Evolutionary conservation across 148 eudicot genomes (phyloP).

Genomic region (Rhododendron griersonianum): DNA sequence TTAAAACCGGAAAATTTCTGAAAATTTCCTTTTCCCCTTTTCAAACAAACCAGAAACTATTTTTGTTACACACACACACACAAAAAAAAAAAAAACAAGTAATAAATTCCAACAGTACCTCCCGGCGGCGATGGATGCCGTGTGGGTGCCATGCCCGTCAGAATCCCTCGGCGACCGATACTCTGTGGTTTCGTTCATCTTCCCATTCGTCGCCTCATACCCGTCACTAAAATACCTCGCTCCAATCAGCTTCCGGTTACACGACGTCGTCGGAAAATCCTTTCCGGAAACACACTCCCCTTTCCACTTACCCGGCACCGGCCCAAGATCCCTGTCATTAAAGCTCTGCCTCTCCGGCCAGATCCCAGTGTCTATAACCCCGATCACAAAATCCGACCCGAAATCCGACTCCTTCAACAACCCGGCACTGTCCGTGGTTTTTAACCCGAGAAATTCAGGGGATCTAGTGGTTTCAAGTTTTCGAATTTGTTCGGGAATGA

Average conservation of each 20-base stretch:
- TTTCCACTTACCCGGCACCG: constrained; percentile 62
- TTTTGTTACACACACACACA: neutral
- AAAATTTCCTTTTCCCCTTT: neutral
- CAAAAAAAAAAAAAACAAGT: no score
- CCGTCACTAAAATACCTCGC: constrained; percentile 62
- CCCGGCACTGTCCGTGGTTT: constrained; percentile 35
- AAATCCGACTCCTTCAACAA: constrained; percentile 75
- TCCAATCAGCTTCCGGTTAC: constrained; percentile 79
- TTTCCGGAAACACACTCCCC: constrained; percentile 44
- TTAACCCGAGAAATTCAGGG: constrained; percentile 71
- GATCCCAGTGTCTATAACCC: constrained; percentile 84
- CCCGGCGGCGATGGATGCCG: constrained; percentile 94
- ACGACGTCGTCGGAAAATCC: constrained; percentile 30
- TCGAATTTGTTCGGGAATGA: constrained; percentile 76
- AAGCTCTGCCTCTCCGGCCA: constrained; percentile 89
- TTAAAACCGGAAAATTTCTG: neutral
- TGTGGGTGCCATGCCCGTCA: constrained; percentile 97
- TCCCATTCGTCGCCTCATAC: constrained; percentile 71
- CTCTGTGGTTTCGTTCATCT: constrained; percentile 66
- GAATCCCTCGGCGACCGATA: constrained; percentile 62
- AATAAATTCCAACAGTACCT: constrained; percentile 19
- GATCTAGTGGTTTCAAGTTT: constrained; percentile 73
- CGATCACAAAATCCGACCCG: constrained; percentile 89
- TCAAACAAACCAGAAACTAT: neutral
- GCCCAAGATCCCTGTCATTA: constrained; percentile 47